Conservation (phyloP, 768 basidiomycete genomes). For the Amanita phalloides region DNA sequence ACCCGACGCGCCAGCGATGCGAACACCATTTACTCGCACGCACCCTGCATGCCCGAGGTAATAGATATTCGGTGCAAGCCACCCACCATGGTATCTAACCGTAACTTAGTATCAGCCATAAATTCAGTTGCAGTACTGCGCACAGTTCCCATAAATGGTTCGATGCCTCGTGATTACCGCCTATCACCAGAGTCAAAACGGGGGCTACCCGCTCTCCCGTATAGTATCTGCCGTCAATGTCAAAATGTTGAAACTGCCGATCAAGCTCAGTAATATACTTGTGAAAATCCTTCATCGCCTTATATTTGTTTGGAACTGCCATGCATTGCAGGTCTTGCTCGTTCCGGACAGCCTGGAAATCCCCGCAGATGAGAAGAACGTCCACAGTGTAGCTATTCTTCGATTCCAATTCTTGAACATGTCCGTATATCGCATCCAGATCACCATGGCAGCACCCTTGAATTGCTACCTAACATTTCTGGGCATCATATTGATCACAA, state of each 20-base stretch:
- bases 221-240: conserved; percentile 56
- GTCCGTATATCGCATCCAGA: conserved; percentile 77
- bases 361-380: conserved; percentile 86
- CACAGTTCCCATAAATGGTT: conserved; percentile 96
- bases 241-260: neutral
- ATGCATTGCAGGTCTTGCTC: conserved; percentile 77
- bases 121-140: conserved; percentile 17
- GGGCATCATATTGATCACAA: neutral
- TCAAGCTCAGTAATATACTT: conserved; percentile 32
- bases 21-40: conserved; percentile 76
- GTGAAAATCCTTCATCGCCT: conserved; percentile 73
- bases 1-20: conserved; percentile 86
- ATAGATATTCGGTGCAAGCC: conserved; percentile 95
- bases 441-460: conserved; percentile 95
- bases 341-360: conserved; percentile 91
- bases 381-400: conserved; percentile 63
- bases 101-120: neutral
- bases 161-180: conserved; percentile 96
- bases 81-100: conserved; percentile 85
- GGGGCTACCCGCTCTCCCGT: conserved; percentile 75
- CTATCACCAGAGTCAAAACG: conserved; percentile 85
- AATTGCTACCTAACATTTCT: conserved; percentile 58
- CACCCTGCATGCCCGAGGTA: conserved; percentile 90
- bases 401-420: conserved; percentile 52
- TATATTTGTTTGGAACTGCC: conserved; percentile 88